Evolutionary conservation across 2,329 filamentous ascomycete species (phyloP), one percentile per base, ranked within the genome.

Genomic region (Curvularia verruculosa): DNA sequence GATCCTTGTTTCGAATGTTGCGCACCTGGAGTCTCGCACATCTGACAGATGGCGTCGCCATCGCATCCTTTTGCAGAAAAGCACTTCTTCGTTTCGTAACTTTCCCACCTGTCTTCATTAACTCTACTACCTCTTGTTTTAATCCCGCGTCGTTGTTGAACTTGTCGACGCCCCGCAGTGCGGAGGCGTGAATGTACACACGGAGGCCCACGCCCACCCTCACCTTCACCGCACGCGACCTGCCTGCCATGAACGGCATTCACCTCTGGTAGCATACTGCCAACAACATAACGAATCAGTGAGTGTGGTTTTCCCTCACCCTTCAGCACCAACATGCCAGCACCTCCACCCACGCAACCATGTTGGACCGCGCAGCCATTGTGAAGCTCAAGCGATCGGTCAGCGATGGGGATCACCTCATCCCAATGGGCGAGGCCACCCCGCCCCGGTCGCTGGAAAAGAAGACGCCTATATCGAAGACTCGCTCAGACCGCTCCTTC

Each of bases 371-470:
- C 52, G 61, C 57, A 12, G 55, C 54, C 15, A 56, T 68, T n/a
- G 52, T 60, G 23, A 64, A 58, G 52, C 54, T 73, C 36, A 72
- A 70, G 56, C 65, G 66, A 23, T 64, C 68, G 7, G 60, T 63
- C 47, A 69, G 66, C 57, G 65, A 71, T 40, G 58, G 65, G 7
- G 55, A 61, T 7, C 49, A 64, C 12, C 59, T 70, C 24, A 48
- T 64, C 5, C 65, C 63, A 9, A 10, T 62, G 46, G 59, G 63
- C 34, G 53, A 61, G 37, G 9, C 44, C 18, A 64, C 64, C 26
- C 64, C 65, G n/a, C 63, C 57, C 49, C 47, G n/a, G 31, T 54
- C 58, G 53, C 52, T 56, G 13, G 54, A 24, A 26, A 58, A 52
- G 28, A 56, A 52, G 54, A 57, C 53, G 15, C 51, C 53, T 2